Conservation (phyloP, 495 filamentous ascomycete genomes). For the Penicillium riverlandense region DNA sequence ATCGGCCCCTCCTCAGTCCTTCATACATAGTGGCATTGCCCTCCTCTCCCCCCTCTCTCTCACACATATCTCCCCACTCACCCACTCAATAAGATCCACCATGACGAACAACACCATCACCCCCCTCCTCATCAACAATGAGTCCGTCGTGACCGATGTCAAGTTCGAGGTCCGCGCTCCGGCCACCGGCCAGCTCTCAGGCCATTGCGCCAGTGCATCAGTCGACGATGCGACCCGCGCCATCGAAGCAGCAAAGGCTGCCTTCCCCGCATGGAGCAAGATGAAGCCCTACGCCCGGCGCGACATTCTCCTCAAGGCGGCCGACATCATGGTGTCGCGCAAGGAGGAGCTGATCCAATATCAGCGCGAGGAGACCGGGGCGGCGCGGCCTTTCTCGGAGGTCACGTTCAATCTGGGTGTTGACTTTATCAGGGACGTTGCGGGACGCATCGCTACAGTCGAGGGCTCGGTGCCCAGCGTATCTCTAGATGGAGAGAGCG, state of each 20-base stretch:
- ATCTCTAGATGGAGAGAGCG: slow-evolving; percentile 46
- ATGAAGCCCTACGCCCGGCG: slow-evolving; percentile 55
- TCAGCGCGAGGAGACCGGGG: slow-evolving; percentile 65
- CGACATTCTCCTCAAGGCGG: slow-evolving; percentile 64
- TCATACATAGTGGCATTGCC: neutral
- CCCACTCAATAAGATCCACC: too few relatives aligned
- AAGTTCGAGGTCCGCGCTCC: slow-evolving; percentile 66
- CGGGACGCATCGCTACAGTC: slow-evolving; percentile 54
- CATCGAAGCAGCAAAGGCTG: slow-evolving; percentile 49
- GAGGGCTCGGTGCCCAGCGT: slow-evolving; percentile 55
- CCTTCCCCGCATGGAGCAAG: slow-evolving; percentile 65
- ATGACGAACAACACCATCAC: slow-evolving; percentile 25
- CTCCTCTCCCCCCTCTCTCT: neutral
- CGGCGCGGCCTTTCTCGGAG: slow-evolving; percentile 38
- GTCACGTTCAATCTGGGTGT: slow-evolving; percentile 58
- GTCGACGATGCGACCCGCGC: slow-evolving; percentile 60
- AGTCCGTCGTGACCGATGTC: slow-evolving; percentile 50
- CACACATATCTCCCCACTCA: neutral
- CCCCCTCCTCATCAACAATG: slow-evolving; percentile 69
- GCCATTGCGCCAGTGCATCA: slow-evolving; percentile 50
- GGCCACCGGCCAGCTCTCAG: slow-evolving; percentile 50
- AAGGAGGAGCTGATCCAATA: slow-evolving; percentile 55
- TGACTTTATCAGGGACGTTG: slow-evolving; percentile 62
- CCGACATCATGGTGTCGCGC: slow-evolving; percentile 57
- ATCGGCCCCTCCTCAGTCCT: too few relatives aligned